These are phyloP conservation scores for Solanum etuberosum DNA, from an alignment of 257 asterid species.

Conservation along the genomic window DNA sequence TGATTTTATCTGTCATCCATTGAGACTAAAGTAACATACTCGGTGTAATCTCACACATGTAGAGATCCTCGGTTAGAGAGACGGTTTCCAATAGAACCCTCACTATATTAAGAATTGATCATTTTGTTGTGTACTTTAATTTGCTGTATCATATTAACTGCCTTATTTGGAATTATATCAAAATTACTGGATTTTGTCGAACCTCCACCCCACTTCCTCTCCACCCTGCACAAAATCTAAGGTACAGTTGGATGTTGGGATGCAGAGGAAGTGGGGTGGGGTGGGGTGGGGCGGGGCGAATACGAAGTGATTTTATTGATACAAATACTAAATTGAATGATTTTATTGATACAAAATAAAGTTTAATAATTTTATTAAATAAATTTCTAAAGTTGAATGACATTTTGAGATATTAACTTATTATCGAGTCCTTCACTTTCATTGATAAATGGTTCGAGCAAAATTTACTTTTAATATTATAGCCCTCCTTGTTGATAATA, in stretches of 20 bases:
- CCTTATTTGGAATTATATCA: too few relatives aligned
- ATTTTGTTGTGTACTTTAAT: neutral
- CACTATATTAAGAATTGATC: neutral
- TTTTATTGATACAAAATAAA: too few relatives aligned
- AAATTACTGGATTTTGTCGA: too few relatives aligned
- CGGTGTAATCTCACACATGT: neutral
- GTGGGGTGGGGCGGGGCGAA: neutral
- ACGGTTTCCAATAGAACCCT: neutral
- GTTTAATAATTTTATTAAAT: too few relatives aligned
- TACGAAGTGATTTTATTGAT: too few relatives aligned
- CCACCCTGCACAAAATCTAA: too few relatives aligned
- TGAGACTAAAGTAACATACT: neutral
- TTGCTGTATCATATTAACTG: neutral
- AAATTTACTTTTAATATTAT: neutral
- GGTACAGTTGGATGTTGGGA: neutral
- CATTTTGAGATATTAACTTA: too few relatives aligned
- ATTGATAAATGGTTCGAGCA: neutral
- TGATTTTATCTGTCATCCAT: neutral
- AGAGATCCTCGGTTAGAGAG: accelerated
- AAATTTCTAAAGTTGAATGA: too few relatives aligned
- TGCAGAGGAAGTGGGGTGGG: neutral
- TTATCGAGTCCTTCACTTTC: neutral
- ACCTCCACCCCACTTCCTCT: too few relatives aligned
- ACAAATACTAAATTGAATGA: too few relatives aligned
- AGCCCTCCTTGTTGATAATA: neutral